Evolutionary conservation across 352 stramenopile species (phyloP), one percentile per base, ranked within the genome.

Genomic region (Globisporangium echinulatum): DNA sequence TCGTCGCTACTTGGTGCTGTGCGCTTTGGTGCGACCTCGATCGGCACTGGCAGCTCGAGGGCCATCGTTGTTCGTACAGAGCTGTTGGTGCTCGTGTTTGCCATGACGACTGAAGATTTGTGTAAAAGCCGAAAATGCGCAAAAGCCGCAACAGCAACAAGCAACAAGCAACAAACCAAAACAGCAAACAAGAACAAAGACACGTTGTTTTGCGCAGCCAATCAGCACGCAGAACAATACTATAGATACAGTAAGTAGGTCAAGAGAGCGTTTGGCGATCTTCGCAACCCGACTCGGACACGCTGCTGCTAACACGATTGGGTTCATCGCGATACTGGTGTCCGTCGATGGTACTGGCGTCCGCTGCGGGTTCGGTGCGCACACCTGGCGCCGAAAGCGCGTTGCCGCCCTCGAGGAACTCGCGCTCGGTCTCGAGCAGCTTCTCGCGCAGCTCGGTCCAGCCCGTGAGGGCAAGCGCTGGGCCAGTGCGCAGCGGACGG

Each of bases 371-470:
- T 1, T 19, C 58, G 7, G 7, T 17, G 15, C 46, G 33, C 13
- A 40, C 37, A 1, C 59, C 53, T 3, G 49, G 59, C 36, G 19
- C 38, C 0, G 25, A 8, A 10, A 64, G 53, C 52, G 53, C 54
- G 7, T 13, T 38, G 4, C 48, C 59, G 47, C 59, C 59, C 17
- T 64, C 59, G 47, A 64, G 53, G 47, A 64, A 64, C 53, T 64
- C 53, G 19, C 54, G 54, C 53, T 64, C 59, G 5, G 38, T 48
- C 49, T 62, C 61, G 8, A 66, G 49, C 7, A 66, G 51, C 55
- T 66, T 66, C 19, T 61, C 61, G 46, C 61, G 61, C 49, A 66
- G 49, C 40, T 48, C 39, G 33, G 43, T 62, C 61, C 61, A 66
- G 19, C 61, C 61, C 14, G 51, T 54, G 36, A 66, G 61, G 42